phyloP scores from a whole-genome alignment of 2,329 filamentous ascomycete genomes.

The Penicillium janthinellum region DNA sequence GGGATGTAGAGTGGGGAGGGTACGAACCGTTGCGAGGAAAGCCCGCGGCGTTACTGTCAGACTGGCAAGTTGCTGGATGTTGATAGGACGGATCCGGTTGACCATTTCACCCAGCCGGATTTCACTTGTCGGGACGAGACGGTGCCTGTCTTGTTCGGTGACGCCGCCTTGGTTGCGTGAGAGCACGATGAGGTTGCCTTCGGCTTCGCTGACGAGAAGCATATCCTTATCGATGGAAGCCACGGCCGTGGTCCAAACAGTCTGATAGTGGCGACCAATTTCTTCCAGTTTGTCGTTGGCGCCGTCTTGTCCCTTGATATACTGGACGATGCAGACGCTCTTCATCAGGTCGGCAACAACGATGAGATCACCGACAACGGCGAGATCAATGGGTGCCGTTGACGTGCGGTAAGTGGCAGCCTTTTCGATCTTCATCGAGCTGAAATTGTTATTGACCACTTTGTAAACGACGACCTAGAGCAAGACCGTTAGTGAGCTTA shows the following conservation, averaged over 20 bases:
- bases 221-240: slow-evolving; percentile 70
- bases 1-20: neutral
- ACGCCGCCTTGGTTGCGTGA: slow-evolving; percentile 71
- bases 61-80: slow-evolving; percentile 64
- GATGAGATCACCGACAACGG: slow-evolving; percentile 72
- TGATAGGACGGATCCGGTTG: slow-evolving; percentile 78
- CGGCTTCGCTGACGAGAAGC: slow-evolving; percentile 81
- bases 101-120: slow-evolving; percentile 90
- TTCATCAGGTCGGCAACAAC: slow-evolving; percentile 94
- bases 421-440: slow-evolving; percentile 62
- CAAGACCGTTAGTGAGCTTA: slow-evolving; percentile 16
- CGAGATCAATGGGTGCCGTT: slow-evolving; percentile 80
- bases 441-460: slow-evolving; percentile 42
- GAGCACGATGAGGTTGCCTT: slow-evolving; percentile 86
- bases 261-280: slow-evolving; percentile 76
- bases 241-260: slow-evolving; percentile 79
- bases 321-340: slow-evolving; percentile 78
- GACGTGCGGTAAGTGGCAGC: slow-evolving; percentile 76
- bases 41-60: slow-evolving; percentile 77
- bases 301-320: slow-evolving; percentile 59
- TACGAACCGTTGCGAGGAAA: slow-evolving; percentile 81
- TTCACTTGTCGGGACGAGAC: slow-evolving; percentile 75
- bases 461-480: slow-evolving; percentile 61
- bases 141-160: slow-evolving; percentile 70
- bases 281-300: slow-evolving; percentile 68